Percentiles rank a stretch among this genome's conserved stretches.
Evolutionary conservation across 495 filamentous ascomycete genomes (phyloP).

Genomic region (Friedmanniomyces simplex): DNA sequence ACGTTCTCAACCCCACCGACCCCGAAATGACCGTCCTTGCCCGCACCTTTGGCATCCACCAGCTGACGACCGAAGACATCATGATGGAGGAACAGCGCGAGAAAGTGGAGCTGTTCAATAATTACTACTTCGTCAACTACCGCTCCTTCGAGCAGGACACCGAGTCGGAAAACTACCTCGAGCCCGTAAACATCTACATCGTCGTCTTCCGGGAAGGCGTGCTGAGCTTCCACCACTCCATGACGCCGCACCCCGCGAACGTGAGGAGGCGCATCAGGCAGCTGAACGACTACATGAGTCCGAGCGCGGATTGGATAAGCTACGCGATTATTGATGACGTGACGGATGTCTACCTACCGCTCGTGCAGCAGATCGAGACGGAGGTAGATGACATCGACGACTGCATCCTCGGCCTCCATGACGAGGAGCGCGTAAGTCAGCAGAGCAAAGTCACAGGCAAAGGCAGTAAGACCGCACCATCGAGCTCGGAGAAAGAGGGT

Average conservation of each 20-base stretch:
- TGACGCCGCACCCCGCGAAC: slow-evolving; percentile 89
- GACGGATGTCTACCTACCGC: slow-evolving; percentile 84
- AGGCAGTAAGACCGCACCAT: slow-evolving; percentile 16
- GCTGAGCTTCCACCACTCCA: slow-evolving; percentile 88
- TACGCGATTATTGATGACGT: slow-evolving; percentile 98
- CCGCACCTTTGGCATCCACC: slow-evolving; percentile 90
- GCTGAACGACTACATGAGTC: slow-evolving; percentile 83
- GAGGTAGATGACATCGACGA: slow-evolving; percentile 38
- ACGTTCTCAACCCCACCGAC: slow-evolving; percentile 81
- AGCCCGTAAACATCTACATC: slow-evolving; percentile 95
- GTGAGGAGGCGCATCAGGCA: slow-evolving; percentile 88
- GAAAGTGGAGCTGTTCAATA: slow-evolving; percentile 92
- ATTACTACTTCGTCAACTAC: slow-evolving; percentile 98
- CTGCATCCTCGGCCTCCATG: slow-evolving; percentile 55
- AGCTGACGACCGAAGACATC: slow-evolving; percentile 90
- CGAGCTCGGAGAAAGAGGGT: background rate
- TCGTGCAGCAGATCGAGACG: slow-evolving; percentile 66
- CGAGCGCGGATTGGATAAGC: slow-evolving; percentile 94
- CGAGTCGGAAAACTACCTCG: slow-evolving; percentile 75
- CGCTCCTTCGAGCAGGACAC: slow-evolving; percentile 91
- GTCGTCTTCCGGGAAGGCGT: slow-evolving; percentile 95
- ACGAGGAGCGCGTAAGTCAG: slow-evolving; percentile 35
- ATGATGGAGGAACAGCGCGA: slow-evolving; percentile 93
- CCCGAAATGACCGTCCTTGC: slow-evolving; percentile 84
- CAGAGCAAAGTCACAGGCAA: slow-evolving; percentile 9